Base-by-base conservation (phyloP, 768 basidiomycete species). In the Kwoniella dejecticola region DNA sequence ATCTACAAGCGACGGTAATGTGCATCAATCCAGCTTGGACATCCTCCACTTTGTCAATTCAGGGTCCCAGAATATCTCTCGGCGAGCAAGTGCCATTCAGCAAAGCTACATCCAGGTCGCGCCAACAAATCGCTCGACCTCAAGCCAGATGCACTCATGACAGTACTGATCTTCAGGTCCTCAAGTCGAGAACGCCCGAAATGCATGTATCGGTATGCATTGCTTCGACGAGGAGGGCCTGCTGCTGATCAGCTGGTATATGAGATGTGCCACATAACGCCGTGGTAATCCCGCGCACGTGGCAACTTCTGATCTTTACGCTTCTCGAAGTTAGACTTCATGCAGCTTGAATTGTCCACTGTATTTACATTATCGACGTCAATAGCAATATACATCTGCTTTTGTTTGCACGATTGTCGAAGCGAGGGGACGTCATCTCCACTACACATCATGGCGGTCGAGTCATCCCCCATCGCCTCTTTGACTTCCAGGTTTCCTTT, bases 401-500 rank as follows among this genome's bases (percentile, higher is more conserved):
- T 19, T 21, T 17, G 52, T 29, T 13, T 21, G 31, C 47, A 11
- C 27, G 47, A 48, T 52, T n/a, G 50, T 15, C 13, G 29, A 29
- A 19, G 24, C 30, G 7, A 42, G 44, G 26, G 24, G n/a, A 30
- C 21, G 29, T 26, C 31, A 40, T 13, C 11, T 26, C 30, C 10
- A 30, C 47, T 42, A 11, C n/a, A 24, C 38, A 54, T 40, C 19
- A 54, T 46, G 41, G 29, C 61, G 11, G 45, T 31, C 49, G 56
- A 66, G 10, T 15, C 30, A 7, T 69, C 74, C 33, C 62, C 73
- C n/a, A 36, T 73, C 33, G 44, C 56, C 47, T 62, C 68, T 21
- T 67, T 90, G 30, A 78, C 82, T 13, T 80, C 82, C 2, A 77
- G 83, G 46, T 93, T 98, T 74, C 93, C 95, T 1, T 81, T 99